These are phyloP conservation scores for Irpex rosettiformis DNA, from an alignment of 1,284 basidiomycete genomes.

Conservation along the genomic window DNA sequence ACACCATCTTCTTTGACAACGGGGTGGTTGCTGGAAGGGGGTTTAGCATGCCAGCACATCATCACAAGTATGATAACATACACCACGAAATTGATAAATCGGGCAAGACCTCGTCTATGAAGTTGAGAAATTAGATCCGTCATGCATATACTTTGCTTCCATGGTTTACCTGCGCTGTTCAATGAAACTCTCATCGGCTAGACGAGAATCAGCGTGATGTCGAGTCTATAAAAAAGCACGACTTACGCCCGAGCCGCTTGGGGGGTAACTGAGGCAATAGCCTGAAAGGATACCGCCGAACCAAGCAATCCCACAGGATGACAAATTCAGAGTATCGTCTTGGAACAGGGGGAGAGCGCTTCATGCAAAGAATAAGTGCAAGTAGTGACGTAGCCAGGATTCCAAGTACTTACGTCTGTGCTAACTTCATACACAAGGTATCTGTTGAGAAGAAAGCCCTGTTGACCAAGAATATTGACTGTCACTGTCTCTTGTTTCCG, in stretches of 20 bases:
- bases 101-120: conserved; percentile 71
- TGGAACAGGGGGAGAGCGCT: conserved; percentile 64
- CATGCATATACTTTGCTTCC: background rate
- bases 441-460: conserved; percentile 84
- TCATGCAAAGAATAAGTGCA: conserved; percentile 6
- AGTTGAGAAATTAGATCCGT: background rate
- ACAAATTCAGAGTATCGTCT: conserved; percentile 89
- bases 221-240: conserved; percentile 5
- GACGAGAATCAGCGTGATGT: conserved; percentile 7
- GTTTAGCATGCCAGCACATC: conserved; percentile 8
- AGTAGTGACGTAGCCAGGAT: background rate
- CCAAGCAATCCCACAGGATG: conserved; percentile 82
- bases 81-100: conserved; percentile 80
- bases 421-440: conserved; percentile 79
- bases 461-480: conserved; percentile 75
- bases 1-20: conserved; percentile 84
- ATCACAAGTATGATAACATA: conserved; percentile 32
- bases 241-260: conserved; percentile 84
- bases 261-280: conserved; percentile 87
- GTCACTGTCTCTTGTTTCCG: conserved; percentile 70
- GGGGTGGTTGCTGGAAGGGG: conserved; percentile 73
- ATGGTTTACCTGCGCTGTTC: conserved; percentile 72
- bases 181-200: conserved; percentile 84
- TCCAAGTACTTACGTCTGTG: conserved; percentile 60
- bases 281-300: conserved; percentile 84